Evolutionary conservation across 2,329 filamentous ascomycete genomes (phyloP), one percentile per base, ranked within the genome.

Genomic region (Colletotrichum lindemuthianum): DNA sequence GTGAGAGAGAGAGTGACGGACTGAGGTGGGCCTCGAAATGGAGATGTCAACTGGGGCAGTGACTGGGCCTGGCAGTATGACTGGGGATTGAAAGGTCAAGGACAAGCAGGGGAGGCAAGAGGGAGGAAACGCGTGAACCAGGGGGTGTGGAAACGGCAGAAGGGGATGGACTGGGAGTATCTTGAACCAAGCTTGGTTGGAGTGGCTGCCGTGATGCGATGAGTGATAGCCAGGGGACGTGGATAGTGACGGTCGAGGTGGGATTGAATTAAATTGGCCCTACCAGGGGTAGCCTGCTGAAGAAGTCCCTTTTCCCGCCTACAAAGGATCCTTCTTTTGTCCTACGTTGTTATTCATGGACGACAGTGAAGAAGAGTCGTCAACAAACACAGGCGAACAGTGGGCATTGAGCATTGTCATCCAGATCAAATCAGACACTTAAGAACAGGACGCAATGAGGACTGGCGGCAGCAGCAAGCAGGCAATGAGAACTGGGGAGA

Each of bases 1-100:
- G 24, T 56, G 43, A 45, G 58, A 51, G 51, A 41, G 56, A 56
- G 41, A 65, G 63, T 57, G 58, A 53, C 41, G 47, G 58, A 56
- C 45, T 15, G 50, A 51, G 55, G 36, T n/a, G 60, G 48, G 40
- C 49, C 40, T 51, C 16, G 40, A 32, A 13, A 47, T 44, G 60
- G 45, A 33, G 44, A 45, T 11, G 47, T 24, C 24, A 4, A 24
- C 4, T 24, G 24, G 24, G 24, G 24, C 24, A 24, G 24, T 24
- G 24, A 24, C 24, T 24, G 24, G 24, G 24, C 24, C 24, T 24
- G 24, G 24, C 24, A 24, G 24, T 24, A 4, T 24, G 24, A 24
- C 24, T 24, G 24, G 24, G 24, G 24, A 24, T 24, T 24, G 24
- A 3, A 24, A 24, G 24, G 24, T 24, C 24, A 24, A 24, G 24